Base-by-base conservation (phyloP, 192 early-diverging fungal genomes). In the Coemansia sp. region DNA sequence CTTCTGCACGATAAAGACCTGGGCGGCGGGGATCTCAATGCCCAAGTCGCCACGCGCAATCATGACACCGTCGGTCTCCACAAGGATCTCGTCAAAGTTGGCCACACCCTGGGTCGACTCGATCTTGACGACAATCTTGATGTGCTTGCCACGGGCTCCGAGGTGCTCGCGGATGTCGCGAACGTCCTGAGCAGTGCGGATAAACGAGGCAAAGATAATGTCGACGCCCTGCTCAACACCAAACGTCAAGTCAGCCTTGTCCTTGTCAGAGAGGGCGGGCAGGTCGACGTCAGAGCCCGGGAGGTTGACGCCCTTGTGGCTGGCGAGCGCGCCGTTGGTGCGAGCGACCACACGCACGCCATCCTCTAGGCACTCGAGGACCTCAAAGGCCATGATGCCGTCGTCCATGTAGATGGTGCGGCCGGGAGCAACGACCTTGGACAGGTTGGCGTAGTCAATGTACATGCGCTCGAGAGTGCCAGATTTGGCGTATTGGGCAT, bases 81-180 rank as follows among this genome's bases (percentile, higher is more conserved):
- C 82, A 46, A 99, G 84, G 72, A 99, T 99, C 68, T 95, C 96
- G 83, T 98, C 97, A 93, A 99, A 98, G 88, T 99, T 98, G 81
- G 92, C 87, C 36, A 99, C 89, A 66, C 96, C 97, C 85, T 99
- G 94, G 72, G 95, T 94, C 70, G 92, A 95, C 85, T 99, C 97
- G 70, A 99, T 98, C 88, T 99, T 99, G 75, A 89, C 88, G 59
- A 99, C 95, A 68, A 98, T 95, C 86, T 93, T 92, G 87, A 98
- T 98, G 63, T 86, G 67, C 69, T 88, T 90, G 56, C 93, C 94
- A 48, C 87, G 79, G 53, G 89, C 88, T 31, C 92, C 92, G 34
- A 98, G 86, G 44, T 97, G 86, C 24, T 85, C 79, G 72, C 95
- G 90, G 81, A 98, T 96, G 68, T 95, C 93, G 33, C 70, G 83